Percentiles rank a stretch among this genome's conserved stretches.
These are phyloP conservation scores for Penicillium tannophilum DNA, from an alignment of 495 filamentous ascomycete species.

Conservation along the genomic window DNA sequence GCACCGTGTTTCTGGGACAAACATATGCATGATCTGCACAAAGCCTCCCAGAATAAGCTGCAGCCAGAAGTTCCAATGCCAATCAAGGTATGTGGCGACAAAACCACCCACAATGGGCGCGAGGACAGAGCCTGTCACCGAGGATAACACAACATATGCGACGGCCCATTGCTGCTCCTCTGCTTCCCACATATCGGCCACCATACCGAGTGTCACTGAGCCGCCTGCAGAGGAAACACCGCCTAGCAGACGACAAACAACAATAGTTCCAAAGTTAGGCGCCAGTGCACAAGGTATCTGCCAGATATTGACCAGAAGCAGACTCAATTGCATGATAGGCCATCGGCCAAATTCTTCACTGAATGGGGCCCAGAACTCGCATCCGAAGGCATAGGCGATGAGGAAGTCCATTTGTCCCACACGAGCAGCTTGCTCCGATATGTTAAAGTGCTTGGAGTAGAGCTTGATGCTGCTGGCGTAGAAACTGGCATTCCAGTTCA, in stretches of 20 bases:
- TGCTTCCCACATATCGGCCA: constrained; percentile 80
- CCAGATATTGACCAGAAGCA: constrained; percentile 76
- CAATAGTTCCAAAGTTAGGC: constrained; percentile 66
- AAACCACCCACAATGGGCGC: constrained; percentile 83
- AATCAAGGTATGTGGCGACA: constrained; percentile 61
- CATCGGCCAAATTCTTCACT: constrained; percentile 77
- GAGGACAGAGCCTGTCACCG: constrained; percentile 73
- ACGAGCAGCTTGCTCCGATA: constrained; percentile 66
- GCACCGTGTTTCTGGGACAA: constrained; percentile 68
- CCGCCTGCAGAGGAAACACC: constrained; percentile 77
- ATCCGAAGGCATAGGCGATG: constrained; percentile 75
- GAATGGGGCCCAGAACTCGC: constrained; percentile 84
- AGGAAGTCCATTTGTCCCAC: constrained; percentile 72
- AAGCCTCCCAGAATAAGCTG: constrained; percentile 74
- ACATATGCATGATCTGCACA: constrained; percentile 65
- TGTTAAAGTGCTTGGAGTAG: constrained; percentile 62
- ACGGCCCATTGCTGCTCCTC: constrained; percentile 67
- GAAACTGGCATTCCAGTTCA: constrained; percentile 83
- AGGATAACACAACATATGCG: constrained; percentile 76
- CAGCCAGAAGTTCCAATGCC: constrained; percentile 82
- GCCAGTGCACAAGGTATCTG: constrained; percentile 72
- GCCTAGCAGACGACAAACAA: constrained; percentile 66
- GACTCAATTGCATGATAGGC: constrained; percentile 68
- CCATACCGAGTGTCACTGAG: constrained; percentile 81
- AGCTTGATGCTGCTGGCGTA: constrained; percentile 68